Evolutionary conservation across 768 basidiomycete species (phyloP), one percentile per base, ranked within the genome.

Genomic region (Cyclocybe cylindracea): DNA sequence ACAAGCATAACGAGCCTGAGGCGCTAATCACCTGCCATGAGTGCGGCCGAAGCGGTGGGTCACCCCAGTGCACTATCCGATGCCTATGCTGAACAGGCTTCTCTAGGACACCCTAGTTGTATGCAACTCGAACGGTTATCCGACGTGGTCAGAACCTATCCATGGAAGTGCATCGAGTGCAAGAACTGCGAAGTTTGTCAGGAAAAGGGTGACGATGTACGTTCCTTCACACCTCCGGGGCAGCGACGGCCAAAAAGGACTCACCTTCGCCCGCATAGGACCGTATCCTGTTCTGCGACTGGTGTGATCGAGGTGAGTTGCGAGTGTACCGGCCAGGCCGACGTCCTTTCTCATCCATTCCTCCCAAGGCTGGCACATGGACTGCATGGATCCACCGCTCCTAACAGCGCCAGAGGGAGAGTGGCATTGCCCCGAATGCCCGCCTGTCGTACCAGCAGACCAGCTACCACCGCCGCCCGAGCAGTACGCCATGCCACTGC

Each of bases 111-210:
- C 68, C 87, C 88, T n/a, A 86, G 83, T 41, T 98, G 95, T 66
- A 78, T 96, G 75, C 70, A 86, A 57, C 77, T 86, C 42, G 61
- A 73, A 39, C 73, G 77, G 45, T 76, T 89, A 44, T 78, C 77
- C 13, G 78, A 84, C 37, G 74, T 78, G n/a, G 74, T 94, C 45
- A 76, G 78, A 50, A 76, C 78, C 24, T 95, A 95, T 66, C 73
- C 78, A 11, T 98, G 95, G 95, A 81, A 82, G 54, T 98, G 95
- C 65, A 79, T 85, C 34, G 91, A 94, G 58, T 97, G 95, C 75
- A 97, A 96, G 75, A 85, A 76, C 51, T 98, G 95, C 66, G 91
- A 94, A 71, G 74, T 92, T 50, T 98, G 95, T 65, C 70, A 79
- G 40, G 73, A 84, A 61, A 94, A 94, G 64, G 91, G 89, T 16